Base-by-base conservation (phyloP, 768 basidiomycete genomes). In the Trametes maxima region DNA sequence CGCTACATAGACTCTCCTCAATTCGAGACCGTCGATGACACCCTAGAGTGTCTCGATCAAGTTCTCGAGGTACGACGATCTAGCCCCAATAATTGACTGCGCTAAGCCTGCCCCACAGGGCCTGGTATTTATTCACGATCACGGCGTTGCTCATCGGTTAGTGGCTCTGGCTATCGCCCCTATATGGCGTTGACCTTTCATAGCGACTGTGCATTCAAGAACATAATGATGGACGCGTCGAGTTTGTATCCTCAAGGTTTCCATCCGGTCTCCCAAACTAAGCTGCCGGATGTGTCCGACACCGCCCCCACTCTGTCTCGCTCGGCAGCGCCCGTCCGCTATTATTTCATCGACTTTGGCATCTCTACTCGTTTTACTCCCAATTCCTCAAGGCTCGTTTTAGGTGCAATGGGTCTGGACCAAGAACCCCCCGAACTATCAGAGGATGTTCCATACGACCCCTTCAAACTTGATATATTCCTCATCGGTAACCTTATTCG, bases 331-430 rank as follows among this genome's bases (percentile, higher is more conserved):
- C 51, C 57, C 6, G 54, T 69, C 19, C 63, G 51, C 11, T 73
- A 73, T 55, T 73, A 72, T 50, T 68, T 53, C 52, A 62, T 68
- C 33, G 72, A 73, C 59, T 72, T 69, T 35, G 70, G 70, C 10
- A 63, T 70, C 12, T 73, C 72, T 1, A 60, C 62, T 1, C 47
- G 42, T 6, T 65, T 70, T 25, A 57, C n/a, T n/a, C n/a, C n/a
- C n/a, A n/a, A n/a, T n/a, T n/a, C n/a, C n/a, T n/a, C n/a, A n/a
- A 61, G 33, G 37, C 44, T 67, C 0, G 70, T 62, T 0, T 35
- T 46, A 2, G 70, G 70, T 2, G 22, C 8, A 0, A 14, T 50
- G 8, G 70, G 69, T 1, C 56, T 66, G 0, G 70, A 72, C 28
- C 25, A 59, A 40, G 64, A 63, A 3, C 51, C 60, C 6, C 72